phyloP scores from a whole-genome alignment of 2,329 filamentous ascomycete genomes.

The Colletotrichum noveboracense region DNA sequence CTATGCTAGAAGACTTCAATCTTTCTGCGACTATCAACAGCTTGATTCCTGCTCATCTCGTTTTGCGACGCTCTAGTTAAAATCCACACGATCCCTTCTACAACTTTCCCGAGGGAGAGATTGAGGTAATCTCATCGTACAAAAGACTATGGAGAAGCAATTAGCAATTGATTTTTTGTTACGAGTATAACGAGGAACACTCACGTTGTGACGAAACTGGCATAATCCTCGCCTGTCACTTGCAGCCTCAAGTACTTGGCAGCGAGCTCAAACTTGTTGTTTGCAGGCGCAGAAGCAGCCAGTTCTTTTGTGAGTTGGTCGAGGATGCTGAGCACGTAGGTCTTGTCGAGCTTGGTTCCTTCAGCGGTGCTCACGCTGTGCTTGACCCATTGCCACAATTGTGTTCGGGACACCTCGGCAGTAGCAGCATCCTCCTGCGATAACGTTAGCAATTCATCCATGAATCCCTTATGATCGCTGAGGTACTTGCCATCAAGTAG shows the following conservation, averaged over 20 bases:
- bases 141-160: not conserved
- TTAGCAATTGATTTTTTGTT: not conserved
- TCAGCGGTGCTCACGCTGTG: slow-evolving; percentile 72
- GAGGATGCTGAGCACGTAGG: slow-evolving; percentile 77
- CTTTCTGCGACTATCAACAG: rapidly evolving
- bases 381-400: slow-evolving; percentile 87
- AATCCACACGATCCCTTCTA: not conserved
- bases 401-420: slow-evolving; percentile 83
- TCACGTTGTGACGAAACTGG: slow-evolving; percentile 19
- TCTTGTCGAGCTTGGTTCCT: slow-evolving; percentile 84
- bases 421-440: slow-evolving; percentile 80
- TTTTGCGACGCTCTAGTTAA: not conserved
- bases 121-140: slow-evolving; percentile 4
- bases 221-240: slow-evolving; percentile 16
- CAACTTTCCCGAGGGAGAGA: not conserved
- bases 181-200: not conserved
- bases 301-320: slow-evolving; percentile 54
- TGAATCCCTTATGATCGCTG: too few species aligned
- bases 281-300: not conserved
- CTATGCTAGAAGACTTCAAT: not conserved
- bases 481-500: slow-evolving; percentile 75
- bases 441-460: not conserved
- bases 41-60: not conserved
- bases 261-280: slow-evolving; percentile 23
- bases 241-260: slow-evolving; percentile 9